Conservation (phyloP, 768 basidiomycete species). For the Kwoniella newhampshirensis region DNA sequence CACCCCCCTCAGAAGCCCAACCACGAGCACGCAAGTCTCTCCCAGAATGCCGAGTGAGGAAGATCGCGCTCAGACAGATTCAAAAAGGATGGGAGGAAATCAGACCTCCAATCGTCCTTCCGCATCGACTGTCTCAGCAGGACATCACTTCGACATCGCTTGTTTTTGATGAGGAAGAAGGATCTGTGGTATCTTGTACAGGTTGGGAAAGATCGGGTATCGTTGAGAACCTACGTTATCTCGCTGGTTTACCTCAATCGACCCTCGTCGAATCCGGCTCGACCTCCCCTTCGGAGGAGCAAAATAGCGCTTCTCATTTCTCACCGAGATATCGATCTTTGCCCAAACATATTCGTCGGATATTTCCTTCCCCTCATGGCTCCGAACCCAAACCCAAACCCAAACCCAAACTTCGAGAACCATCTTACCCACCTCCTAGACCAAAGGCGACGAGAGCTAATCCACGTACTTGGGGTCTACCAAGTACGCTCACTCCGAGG, state of each 20-base stretch:
- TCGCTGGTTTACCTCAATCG: slow-evolving; percentile 18
- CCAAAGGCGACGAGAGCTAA: slow-evolving; percentile 28
- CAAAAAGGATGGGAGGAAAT: slow-evolving; percentile 20
- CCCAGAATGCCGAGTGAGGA: slow-evolving; percentile 15
- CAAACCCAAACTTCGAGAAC: slow-evolving; percentile 2
- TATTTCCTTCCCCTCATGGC: slow-evolving; percentile 30
- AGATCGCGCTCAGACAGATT: slow-evolving; percentile 1
- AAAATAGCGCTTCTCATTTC: too few species aligned
- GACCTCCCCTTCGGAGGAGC: background rate
- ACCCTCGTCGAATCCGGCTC: background rate
- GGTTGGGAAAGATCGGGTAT: slow-evolving; percentile 35
- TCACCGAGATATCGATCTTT: too few species aligned
- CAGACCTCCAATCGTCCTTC: slow-evolving; percentile 27
- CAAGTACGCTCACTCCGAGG: slow-evolving; percentile 12
- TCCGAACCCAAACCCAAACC: too few species aligned
- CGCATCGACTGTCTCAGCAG: too few species aligned
- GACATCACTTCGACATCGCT: too few species aligned
- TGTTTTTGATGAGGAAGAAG: background rate
- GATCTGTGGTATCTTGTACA: slow-evolving; percentile 6
- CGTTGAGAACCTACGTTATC: slow-evolving; percentile 21
- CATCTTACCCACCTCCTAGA: slow-evolving; percentile 16
- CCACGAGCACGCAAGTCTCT: slow-evolving; percentile 13
- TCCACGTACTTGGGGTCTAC: slow-evolving; percentile 30
- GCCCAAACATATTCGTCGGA: slow-evolving; percentile 6
- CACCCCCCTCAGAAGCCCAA: slow-evolving; percentile 1